Percentiles rank a stretch among this genome's conserved stretches.
phyloP scores from a whole-genome alignment of 2,329 filamentous ascomycete genomes.

The Huntiella savannae region DNA sequence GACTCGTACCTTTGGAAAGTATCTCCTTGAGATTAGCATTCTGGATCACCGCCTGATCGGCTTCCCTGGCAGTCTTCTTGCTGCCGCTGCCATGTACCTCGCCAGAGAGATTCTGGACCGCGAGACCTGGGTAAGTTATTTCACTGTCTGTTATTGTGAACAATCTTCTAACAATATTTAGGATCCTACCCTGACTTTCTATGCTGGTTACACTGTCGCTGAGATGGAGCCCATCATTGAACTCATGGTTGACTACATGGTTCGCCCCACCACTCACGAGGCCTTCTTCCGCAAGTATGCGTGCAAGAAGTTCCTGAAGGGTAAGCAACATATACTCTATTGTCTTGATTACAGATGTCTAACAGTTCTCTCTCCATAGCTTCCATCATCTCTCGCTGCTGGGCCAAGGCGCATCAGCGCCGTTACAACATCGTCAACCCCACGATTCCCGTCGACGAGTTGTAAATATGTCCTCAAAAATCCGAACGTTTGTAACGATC shows the following conservation, averaged over 20 bases:
- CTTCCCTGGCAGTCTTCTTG: constrained; percentile 75
- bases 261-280: constrained; percentile 75
- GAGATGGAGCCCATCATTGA: constrained; percentile 84
- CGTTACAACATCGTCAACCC: constrained; percentile 35
- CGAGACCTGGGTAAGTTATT: constrained; percentile 60
- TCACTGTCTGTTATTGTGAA: constrained; percentile 12
- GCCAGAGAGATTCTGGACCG: constrained; percentile 77
- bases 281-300: constrained; percentile 99
- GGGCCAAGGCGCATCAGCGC: constrained; percentile 66
- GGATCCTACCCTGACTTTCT: constrained; percentile 74
- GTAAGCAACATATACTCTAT: constrained; percentile 30
- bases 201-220: constrained; percentile 80
- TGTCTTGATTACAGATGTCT: neutral
- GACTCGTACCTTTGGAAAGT: constrained; percentile 91
- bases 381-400: constrained; percentile 28
- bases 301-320: constrained; percentile 97
- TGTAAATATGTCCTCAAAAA: constrained; percentile 14
- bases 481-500: neutral
- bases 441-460: constrained; percentile 31
- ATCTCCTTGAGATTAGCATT: constrained; percentile 90
- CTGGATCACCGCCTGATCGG: constrained; percentile 87
- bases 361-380: constrained; percentile 2
- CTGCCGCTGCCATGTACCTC: constrained; percentile 87
- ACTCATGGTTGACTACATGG: constrained; percentile 93
- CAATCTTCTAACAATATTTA: constrained; percentile 21